phyloP scores from a whole-genome alignment of 768 basidiomycete species.

The Russula lepida region DNA sequence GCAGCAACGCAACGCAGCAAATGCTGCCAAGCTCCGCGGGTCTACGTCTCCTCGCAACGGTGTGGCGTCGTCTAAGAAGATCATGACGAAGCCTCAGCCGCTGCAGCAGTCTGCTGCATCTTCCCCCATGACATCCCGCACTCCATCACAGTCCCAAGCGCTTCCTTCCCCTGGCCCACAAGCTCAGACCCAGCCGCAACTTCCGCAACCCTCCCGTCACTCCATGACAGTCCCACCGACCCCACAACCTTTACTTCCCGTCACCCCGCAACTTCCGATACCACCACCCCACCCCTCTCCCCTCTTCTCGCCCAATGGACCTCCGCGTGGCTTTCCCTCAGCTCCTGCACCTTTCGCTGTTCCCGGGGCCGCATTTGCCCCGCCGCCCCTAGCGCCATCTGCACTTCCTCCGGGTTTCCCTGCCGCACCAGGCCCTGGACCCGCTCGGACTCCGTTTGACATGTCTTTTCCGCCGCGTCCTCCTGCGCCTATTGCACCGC shows the following conservation, averaged over 20 bases:
- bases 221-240: conserved; percentile 44
- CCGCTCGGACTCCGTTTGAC: conserved; percentile 39
- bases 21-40: conserved; percentile 35
- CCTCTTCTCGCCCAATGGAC: conserved; percentile 38
- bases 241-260: conserved; percentile 38
- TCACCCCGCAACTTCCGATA: conserved; percentile 30
- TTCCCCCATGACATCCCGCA: conserved; percentile 25
- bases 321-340: conserved; percentile 36
- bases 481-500: conserved; percentile 47
- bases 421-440: conserved; percentile 25
- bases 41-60: conserved; percentile 46
- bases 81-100: conserved; percentile 39
- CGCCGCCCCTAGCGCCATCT: conserved; percentile 45
- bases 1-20: conserved; percentile 25
- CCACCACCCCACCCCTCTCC: conserved; percentile 14
- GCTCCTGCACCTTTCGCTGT: conserved; percentile 41
- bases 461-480: conserved; percentile 37
- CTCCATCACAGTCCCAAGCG: conserved; percentile 32
- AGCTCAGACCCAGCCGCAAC: conserved; percentile 26
- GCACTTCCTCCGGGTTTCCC: conserved; percentile 48
- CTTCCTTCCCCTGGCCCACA: conserved; percentile 25
- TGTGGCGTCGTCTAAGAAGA: conserved; percentile 49
- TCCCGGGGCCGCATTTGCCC: conserved; percentile 36
- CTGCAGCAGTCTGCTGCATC: conserved; percentile 16
- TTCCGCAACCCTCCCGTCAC: conserved; percentile 31